Base-by-base conservation (phyloP, 768 basidiomycete species). In the Termitomyces sp. region DNA sequence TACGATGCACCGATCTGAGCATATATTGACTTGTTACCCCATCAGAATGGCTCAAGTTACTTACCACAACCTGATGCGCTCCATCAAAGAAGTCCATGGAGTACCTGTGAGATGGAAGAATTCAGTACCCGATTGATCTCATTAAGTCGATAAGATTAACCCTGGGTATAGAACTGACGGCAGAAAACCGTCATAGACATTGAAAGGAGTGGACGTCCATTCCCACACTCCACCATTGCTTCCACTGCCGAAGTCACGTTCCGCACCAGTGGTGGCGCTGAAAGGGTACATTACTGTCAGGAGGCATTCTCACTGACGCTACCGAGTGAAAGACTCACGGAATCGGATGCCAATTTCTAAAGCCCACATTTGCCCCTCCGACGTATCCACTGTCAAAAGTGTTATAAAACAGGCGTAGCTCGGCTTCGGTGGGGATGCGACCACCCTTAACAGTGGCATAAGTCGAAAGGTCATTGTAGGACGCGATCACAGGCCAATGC, bases 211-310 rank as follows among this genome's bases (percentile, higher is more conserved):
- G 20, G 88, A 89, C 0, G 96, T 97, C 95, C 95, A 98, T 76
- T 98, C 95, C 95, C 96, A 99, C 16, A 97, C 89, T 6, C 97
- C 97, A 7, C 97, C 97, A 64, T 99, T 98, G 61, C 86, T 84
- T 12, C 91, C 89, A 69, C 76, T 82, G 3, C 85, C 83, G 22
- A 71, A 78, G 58, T 68, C 66, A 53, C 70, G 75, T 59, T 75
- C 74, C 60, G 77, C 71, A 37, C 89, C 91, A 2, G 84, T 83
- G 45, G 91, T 92, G 22, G 89, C 84, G 33, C 89, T 91, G 51
- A 11, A 48, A 12, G 16, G 41, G 5, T 6, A 55, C 18, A 24
- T 37, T 7, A 55, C 3, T 13, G 44, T 58, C 34, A 34, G 27
- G 27, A 34, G 24, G 24, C 20, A 18, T 9, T 33, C 9, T 20